phyloP scores from a whole-genome alignment of 2,329 filamentous ascomycete species.

The Hymenoscyphus linearis region DNA sequence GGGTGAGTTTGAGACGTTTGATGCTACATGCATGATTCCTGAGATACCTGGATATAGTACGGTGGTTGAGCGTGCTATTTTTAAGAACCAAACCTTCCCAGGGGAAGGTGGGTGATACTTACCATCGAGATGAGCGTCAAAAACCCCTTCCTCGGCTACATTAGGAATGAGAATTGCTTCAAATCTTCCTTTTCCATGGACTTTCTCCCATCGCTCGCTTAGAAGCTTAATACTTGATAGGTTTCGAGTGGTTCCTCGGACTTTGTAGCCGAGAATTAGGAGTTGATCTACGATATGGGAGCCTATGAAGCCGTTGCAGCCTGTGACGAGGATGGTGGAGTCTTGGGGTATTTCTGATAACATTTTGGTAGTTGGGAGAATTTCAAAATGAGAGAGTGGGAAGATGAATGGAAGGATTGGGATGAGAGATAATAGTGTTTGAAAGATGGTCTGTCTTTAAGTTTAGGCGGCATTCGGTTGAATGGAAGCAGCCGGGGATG shows the following conservation, averaged over 20 bases:
- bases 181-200: slow-evolving; percentile 34
- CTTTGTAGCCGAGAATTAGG: slow-evolving; percentile 37
- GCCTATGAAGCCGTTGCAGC: slow-evolving; percentile 38
- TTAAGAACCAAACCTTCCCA: too few species aligned
- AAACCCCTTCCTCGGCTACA: slow-evolving; percentile 25
- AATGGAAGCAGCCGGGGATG: too few species aligned
- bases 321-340: slow-evolving; percentile 38
- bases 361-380: background rate
- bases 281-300: slow-evolving; percentile 38
- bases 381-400: background rate
- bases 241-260: slow-evolving; percentile 40
- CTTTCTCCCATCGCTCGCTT: slow-evolving; percentile 26
- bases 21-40: background rate
- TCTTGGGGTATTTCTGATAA: slow-evolving; percentile 22
- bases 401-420: background rate
- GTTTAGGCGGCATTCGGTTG: background rate
- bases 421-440: background rate
- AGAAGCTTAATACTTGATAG: slow-evolving; percentile 25
- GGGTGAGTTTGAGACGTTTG: background rate
- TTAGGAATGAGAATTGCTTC: slow-evolving; percentile 33
- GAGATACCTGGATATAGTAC: background rate
- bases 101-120: background rate
- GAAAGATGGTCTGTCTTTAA: background rate
- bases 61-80: background rate
- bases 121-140: slow-evolving; percentile 25